Base-by-base conservation (phyloP, 2,329 filamentous ascomycete genomes). In the Elsinoe arachidis region DNA sequence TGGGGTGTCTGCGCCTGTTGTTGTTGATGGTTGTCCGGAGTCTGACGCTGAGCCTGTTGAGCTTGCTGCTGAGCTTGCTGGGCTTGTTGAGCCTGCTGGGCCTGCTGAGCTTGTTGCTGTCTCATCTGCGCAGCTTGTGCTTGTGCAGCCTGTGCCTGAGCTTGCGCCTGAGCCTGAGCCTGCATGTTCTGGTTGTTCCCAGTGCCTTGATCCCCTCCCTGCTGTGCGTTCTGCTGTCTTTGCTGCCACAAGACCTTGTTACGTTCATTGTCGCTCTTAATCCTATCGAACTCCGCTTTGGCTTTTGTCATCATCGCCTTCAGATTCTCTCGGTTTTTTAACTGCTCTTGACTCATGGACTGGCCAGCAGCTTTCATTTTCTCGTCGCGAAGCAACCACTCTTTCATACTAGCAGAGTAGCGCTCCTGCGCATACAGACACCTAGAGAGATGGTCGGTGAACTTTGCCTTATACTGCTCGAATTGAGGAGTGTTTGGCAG, bases 11-110 rank as follows among this genome's bases (percentile, higher is more conserved):
- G 56, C 19, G 26, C 41, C n/a, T 59, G 56, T 14, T 54, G 49
- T 46, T 61, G 60, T 37, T 60, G 55, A 11, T 51, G 58, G 23
- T 52, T 38, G 46, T 43, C 46, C 12, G 57, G 58, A n/a, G 62
- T 63, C 23, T 66, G 63, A 55, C 70, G 70, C 58, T 65, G 66
- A 11, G 56, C 54, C 55, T 64, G 64, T 34, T 63, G 59, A 30
- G 26, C 26, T 52, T 63, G 61, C 19, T 59, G 58, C 17, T 65
- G 61, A 19, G 59, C 60, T 51, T 69, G 69, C 56, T 69, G 67
- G 59, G 70, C 71, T 56, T 68, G 68, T 14, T 61, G 53, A 21
- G 30, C 23, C 38, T 38, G 30, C 56, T 61, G 57, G 9, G 34
- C 55, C 26, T 58, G 58, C 34, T 34, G 52, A 12, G 54, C 26